phyloP scores from a whole-genome alignment of 1,139 yeast genomes.

The Hansenula anomala region DNA sequence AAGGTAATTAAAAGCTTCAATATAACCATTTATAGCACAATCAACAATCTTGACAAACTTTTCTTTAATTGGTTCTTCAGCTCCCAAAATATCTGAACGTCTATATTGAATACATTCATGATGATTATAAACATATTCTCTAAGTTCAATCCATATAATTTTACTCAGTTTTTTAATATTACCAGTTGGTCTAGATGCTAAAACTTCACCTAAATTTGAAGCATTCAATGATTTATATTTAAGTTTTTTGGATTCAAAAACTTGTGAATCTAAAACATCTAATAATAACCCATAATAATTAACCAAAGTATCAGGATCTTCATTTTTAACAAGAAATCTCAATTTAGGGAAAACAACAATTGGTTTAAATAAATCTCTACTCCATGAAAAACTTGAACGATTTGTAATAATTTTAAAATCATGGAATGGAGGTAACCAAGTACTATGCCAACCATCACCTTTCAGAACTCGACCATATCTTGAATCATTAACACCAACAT shows the following conservation, averaged over 20 bases:
- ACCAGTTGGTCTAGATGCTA: background rate
- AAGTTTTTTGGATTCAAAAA: background rate
- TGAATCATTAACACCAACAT: background rate
- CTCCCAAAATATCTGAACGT: background rate
- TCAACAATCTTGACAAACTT: background rate
- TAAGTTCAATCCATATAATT: background rate
- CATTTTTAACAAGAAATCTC: background rate
- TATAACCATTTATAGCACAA: background rate
- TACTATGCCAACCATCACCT: background rate
- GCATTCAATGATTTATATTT: background rate
- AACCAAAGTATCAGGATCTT: background rate
- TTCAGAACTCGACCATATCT: background rate
- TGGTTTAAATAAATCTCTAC: background rate
- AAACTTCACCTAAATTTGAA: background rate
- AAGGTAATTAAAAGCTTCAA: conserved; percentile 1
- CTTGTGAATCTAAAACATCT: background rate
- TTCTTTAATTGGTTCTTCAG: background rate
- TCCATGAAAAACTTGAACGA: background rate
- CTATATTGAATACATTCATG: background rate
- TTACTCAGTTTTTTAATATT: background rate
- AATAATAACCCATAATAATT: background rate
- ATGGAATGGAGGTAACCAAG: background rate
- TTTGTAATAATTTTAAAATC: background rate
- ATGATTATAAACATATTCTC: background rate
- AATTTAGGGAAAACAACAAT: background rate